Evolutionary conservation across 192 early-diverging fungal genomes (phyloP), one percentile per base, ranked within the genome.

Genomic region (Geranomyces michiganensis): DNA sequence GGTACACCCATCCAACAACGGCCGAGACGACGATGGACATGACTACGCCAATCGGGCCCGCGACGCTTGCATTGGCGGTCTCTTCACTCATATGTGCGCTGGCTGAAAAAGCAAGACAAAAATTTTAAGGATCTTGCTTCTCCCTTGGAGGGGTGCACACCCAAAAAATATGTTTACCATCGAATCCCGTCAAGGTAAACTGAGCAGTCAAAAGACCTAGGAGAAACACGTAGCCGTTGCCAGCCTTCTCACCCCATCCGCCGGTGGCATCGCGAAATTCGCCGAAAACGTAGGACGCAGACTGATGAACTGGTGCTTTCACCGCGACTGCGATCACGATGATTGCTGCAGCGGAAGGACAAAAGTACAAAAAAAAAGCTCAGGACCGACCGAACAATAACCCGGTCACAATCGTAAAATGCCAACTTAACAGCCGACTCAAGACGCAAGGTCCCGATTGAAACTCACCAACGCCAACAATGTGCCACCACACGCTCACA

Each of bases 11-110:
- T 30, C 74, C 78, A 17, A 77, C 56, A 14, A 79, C 13, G 22
- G 74, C 47, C 1, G 71, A 65, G 33, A 71, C 71, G 31, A 44
- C 51, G 21, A 79, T 71, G 44, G 69, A 76, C 56, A 59, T 65
- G 31, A 77, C 68, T 46, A 80, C 74, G 32, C 62, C 77, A 7
- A 71, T 66, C 3, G 76, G 76, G 22, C 76, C 79, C 1, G 72
- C 65, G 44, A 70, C 72, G 24, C 72, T 21, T 7, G 79, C 76
- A 47, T 70, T 63, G 47, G 67, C 41, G 51, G 79, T 78, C 62
- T 81, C 79, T 66, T 81, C 79, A 26, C 73, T 63, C 63, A 81
- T 76, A 59, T 81, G 79, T 10, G 76, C 79, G 60, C 65, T 65
- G 48, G 76, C 79, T 53, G 64, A n/a, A 26, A 33, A 27, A 7